These are phyloP conservation scores for Deuterostichococcus epilithicus DNA, from an alignment of 139 green algal species.

Conservation along the genomic window DNA sequence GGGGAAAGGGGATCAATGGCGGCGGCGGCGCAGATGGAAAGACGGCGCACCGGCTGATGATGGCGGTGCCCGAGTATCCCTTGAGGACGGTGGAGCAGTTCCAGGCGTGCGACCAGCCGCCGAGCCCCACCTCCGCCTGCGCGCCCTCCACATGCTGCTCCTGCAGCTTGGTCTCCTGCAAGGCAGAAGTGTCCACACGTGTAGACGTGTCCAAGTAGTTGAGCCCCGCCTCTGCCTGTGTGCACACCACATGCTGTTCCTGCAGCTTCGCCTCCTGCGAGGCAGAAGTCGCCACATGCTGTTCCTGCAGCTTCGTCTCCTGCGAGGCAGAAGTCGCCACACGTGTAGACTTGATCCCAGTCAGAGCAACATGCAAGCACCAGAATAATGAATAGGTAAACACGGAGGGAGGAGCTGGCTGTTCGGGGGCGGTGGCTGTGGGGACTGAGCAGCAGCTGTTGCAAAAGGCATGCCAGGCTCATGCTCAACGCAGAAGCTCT, in stretches of 20 bases:
- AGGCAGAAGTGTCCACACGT: conserved; percentile 13
- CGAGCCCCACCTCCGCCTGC: conserved; percentile 22
- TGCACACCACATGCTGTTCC: too few relatives aligned
- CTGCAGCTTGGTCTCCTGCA: conserved; percentile 70
- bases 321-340: not conserved
- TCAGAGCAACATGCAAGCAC: too few relatives aligned
- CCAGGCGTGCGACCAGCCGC: conserved; percentile 44
- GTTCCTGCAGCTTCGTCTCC: conserved; percentile 70
- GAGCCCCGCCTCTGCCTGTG: too few relatives aligned
- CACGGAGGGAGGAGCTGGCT: too few relatives aligned
- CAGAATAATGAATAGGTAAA: too few relatives aligned
- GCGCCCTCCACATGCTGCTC: conserved; percentile 27
- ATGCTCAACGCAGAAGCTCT: too few relatives aligned
- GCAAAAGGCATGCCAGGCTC: too few relatives aligned
- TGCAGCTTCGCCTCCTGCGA: too few relatives aligned
- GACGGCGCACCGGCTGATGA: conserved; percentile 35
- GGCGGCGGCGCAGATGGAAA: too few relatives aligned
- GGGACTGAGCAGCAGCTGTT: too few relatives aligned
- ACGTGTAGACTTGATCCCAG: conserved; percentile 18
- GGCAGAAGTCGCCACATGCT: conserved; percentile 20
- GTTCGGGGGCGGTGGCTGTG: too few relatives aligned
- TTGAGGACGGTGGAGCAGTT: conserved; percentile 47
- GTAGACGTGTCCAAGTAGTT: not conserved
- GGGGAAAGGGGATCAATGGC: too few relatives aligned
- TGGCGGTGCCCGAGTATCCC: conserved; percentile 67